Base-by-base conservation (phyloP, 768 basidiomycete genomes). In the Coprinopsis sp. region DNA sequence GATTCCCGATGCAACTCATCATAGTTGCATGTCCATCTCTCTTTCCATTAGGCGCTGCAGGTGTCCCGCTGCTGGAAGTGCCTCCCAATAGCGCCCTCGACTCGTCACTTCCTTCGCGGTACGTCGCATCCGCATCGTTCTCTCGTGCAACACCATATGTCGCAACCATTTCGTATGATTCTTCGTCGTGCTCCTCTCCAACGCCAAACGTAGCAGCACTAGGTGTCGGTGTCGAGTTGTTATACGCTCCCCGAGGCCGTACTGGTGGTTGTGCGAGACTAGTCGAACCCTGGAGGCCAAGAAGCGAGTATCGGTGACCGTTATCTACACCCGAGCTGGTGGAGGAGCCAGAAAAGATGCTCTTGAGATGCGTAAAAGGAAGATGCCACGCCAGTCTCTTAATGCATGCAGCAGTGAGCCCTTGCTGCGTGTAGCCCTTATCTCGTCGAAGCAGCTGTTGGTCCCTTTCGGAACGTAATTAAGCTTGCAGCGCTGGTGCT, bases 11-110 rank as follows among this genome's bases (percentile, higher is more conserved):
- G 40, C 80, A 82, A 52, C 86, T 87, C 16, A 71, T 53, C 22
- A 91, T 62, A 33, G 68, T 78, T 10, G 88, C 91, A 63, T 78
- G 79, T 0, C 91, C 91, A 16, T 87, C 84, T 40, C 48, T 57
- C 41, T 61, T 62, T 34, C 46, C 49, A 24, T 12, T 44, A 16
- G 47, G 49, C 40, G 49, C 50, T 41, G 59, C 59, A 24, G 51
- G 39, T 1, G 54, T 38, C 25, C 54, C 51, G 30, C 61, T 51
- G 34, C 62, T 61, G 37, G 67, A 6, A 30, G 27, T 63, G 37
- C 65, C 74, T 30, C 77, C 78, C 28, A 91, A 70, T 46, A 91
- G 66, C 11, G 85, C 76, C 58, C 78, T 79, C 34, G 62, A 63
- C 62, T 89, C 87, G 44, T 70, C 56, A 38, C 59, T 53, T 18